Conservation (phyloP, 2,329 filamentous ascomycete species). For the Xylaria sp. region DNA sequence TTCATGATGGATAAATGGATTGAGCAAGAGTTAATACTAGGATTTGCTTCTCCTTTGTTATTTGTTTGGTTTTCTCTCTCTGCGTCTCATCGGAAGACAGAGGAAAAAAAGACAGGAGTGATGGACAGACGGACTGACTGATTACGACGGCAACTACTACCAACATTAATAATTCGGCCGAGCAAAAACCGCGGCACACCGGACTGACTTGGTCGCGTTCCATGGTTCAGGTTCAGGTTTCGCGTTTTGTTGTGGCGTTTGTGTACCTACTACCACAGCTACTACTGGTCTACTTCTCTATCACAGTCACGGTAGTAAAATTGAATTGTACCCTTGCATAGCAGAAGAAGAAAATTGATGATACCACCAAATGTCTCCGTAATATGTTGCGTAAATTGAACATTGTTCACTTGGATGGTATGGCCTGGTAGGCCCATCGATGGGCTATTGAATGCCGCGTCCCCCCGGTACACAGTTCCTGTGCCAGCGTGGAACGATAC, state of each 20-base stretch:
- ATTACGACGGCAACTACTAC: not conserved
- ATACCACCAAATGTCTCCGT: not conserved
- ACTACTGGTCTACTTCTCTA: not conserved
- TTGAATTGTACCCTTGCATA: not conserved
- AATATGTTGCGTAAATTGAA: not conserved
- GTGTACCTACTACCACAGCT: constrained; percentile 17
- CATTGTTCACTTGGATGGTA: not conserved
- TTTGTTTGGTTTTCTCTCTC: not conserved
- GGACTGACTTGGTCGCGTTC: not conserved
- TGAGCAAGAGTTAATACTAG: constrained; percentile 11
- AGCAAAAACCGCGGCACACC: not conserved
- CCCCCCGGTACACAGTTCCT: not conserved
- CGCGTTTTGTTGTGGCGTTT: constrained; percentile 11
- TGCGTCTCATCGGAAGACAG: not conserved
- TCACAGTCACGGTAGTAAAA: constrained; percentile 18
- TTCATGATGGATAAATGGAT: constrained; percentile 7
- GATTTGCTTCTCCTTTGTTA: not conserved
- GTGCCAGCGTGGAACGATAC: constrained; percentile 2
- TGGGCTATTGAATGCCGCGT: not conserved
- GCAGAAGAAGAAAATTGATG: not conserved
- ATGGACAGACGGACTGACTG: constrained; percentile 6
- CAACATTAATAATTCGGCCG: constrained; percentile 9
- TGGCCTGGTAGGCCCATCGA: not conserved
- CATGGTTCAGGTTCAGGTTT: not conserved
- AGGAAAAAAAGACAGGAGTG: constrained; percentile 5